Evolutionary conservation across 2,329 filamentous ascomycete genomes (phyloP).

Genomic region (Aureobasidium sp.): DNA sequence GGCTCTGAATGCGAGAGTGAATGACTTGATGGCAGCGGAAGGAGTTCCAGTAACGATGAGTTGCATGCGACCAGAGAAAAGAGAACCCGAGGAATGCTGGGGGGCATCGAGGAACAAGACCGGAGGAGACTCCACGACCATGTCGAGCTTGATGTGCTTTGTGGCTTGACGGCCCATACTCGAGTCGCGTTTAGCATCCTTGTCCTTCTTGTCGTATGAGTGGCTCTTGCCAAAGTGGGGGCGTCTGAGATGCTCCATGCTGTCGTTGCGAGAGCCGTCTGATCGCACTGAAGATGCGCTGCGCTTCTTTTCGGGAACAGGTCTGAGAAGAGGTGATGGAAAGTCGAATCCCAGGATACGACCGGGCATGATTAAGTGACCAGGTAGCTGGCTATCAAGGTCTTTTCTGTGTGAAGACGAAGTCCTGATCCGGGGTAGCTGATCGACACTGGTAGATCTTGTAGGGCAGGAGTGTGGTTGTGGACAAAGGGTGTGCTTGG

Average conservation of each 20-base stretch:
- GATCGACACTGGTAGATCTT: slow-evolving; percentile 5
- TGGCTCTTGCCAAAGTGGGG: slow-evolving; percentile 22
- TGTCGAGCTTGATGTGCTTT: slow-evolving; percentile 47
- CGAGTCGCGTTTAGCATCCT: slow-evolving; percentile 16
- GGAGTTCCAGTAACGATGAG: slow-evolving; percentile 62
- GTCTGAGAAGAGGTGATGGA: slow-evolving; percentile 18
- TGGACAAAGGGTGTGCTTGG: background rate
- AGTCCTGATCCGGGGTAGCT: background rate
- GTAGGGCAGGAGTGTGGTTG: background rate
- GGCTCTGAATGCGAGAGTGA: slow-evolving; percentile 65
- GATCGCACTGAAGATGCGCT: slow-evolving; percentile 16
- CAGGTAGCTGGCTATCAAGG: background rate
- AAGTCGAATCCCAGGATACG: slow-evolving; percentile 29
- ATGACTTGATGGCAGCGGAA: slow-evolving; percentile 55
- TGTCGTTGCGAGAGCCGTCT: slow-evolving; percentile 18
- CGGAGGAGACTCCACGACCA: slow-evolving; percentile 76
- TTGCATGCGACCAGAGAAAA: slow-evolving; percentile 77
- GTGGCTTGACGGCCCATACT: slow-evolving; percentile 24
- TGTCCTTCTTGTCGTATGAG: slow-evolving; percentile 21
- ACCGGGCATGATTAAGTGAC: slow-evolving; percentile 24
- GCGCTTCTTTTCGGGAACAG: slow-evolving; percentile 17
- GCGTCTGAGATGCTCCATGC: slow-evolving; percentile 32
- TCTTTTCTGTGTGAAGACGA: background rate
- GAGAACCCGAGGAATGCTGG: slow-evolving; percentile 69
- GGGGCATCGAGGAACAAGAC: slow-evolving; percentile 74